Evolutionary conservation across 1,139 yeast species (phyloP).

Genomic region (Pichia sp.): DNA sequence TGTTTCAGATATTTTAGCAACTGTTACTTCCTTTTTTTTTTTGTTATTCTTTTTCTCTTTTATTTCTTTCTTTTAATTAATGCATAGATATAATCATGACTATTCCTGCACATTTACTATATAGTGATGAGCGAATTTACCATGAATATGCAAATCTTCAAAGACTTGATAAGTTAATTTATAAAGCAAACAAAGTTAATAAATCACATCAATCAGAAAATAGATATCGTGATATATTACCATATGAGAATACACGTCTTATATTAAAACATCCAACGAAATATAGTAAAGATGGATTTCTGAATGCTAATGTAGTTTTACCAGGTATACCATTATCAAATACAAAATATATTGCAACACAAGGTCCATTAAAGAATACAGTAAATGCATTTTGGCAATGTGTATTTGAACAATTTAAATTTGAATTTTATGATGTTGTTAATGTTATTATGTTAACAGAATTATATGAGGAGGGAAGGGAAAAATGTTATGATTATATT

Average conservation of each 20-base stretch:
- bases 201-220: conserved; percentile 27
- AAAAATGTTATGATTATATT: conserved; percentile 49
- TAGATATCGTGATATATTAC: conserved; percentile 51
- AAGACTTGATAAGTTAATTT: conserved; percentile 2
- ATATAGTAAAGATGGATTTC: conserved; percentile 29
- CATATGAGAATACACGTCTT: conserved; percentile 55
- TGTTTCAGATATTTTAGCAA: too few relatives aligned
- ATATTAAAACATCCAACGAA: conserved; percentile 32
- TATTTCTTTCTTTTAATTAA: too few relatives aligned
- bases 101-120: too few relatives aligned
- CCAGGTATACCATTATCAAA: too few relatives aligned
- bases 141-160: conserved; percentile 1
- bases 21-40: too few relatives aligned
- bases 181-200: not conserved
- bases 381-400: conserved; percentile 33
- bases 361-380: conserved; percentile 67
- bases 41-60: too few relatives aligned
- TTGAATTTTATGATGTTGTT: conserved; percentile 39
- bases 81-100: too few relatives aligned
- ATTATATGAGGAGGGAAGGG: conserved; percentile 44
- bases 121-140: not conserved
- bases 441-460: conserved; percentile 88
- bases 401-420: conserved; percentile 90
- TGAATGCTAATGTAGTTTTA: conserved; percentile 42
- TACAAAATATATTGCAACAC: conserved; percentile 48